Percentiles rank a stretch among this genome's conserved stretches.
Conservation (phyloP, 805 yeast genomes). For the Schwanniomyces occidentalis region DNA sequence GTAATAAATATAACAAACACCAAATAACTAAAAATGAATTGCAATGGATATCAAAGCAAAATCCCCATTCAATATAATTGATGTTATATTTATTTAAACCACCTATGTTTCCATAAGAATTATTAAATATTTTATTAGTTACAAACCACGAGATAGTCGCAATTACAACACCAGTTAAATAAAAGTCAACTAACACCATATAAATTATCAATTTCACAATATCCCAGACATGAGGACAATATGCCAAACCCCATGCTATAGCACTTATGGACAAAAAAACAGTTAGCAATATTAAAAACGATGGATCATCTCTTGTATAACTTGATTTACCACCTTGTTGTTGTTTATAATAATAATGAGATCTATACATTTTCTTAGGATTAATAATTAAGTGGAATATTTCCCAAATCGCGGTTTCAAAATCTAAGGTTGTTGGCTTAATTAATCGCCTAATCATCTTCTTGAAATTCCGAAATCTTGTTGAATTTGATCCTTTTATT, state of each 20-base stretch:
- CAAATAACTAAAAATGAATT: conserved; percentile 83
- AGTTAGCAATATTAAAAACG: conserved; percentile 75
- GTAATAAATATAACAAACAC: conserved; percentile 72
- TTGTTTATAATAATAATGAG: conserved; percentile 73
- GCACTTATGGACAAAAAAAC: conserved; percentile 70
- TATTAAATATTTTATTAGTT: conserved; percentile 63
- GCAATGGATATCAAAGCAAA: conserved; percentile 92
- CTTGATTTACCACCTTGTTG: conserved; percentile 56
- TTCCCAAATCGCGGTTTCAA: conserved; percentile 94
- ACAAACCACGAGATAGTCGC: conserved; percentile 75
- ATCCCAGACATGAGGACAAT: conserved; percentile 61
- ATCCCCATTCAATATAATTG: conserved; percentile 79
- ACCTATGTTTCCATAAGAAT: conserved; percentile 21
- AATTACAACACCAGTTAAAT: conserved; percentile 64
- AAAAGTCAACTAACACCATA: conserved; percentile 84
- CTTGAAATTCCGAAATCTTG: conserved; percentile 22
- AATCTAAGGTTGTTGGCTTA: conserved; percentile 80
- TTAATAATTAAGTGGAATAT: conserved; percentile 68
- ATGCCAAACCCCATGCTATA: conserved; percentile 86
- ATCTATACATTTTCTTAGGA: conserved; percentile 80
- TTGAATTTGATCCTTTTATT: conserved; percentile 9
- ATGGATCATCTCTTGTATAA: conserved; percentile 92
- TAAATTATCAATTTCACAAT: conserved; percentile 68
- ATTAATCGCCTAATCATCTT: conserved; percentile 40
- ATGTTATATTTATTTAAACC: conserved; percentile 22